These are phyloP conservation scores for Ceratobasidium papillatum DNA, from an alignment of 1,284 basidiomycete species.

Conservation along the genomic window DNA sequence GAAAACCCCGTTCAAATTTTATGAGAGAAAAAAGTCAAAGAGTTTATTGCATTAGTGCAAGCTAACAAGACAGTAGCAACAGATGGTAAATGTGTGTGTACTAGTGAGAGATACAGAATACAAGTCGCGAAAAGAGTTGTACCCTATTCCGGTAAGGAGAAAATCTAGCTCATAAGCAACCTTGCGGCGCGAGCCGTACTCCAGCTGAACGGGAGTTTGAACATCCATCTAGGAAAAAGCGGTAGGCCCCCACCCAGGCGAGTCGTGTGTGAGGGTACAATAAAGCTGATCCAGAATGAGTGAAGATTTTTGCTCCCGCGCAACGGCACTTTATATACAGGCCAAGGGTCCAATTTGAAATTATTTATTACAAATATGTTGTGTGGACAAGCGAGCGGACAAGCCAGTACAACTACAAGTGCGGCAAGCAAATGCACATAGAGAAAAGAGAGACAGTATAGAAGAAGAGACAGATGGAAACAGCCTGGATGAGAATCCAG, in stretches of 20 bases:
- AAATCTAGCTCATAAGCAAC: constrained; percentile 53
- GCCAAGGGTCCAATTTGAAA: constrained; percentile 11
- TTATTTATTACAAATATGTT: background rate
- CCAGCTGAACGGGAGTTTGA: constrained; percentile 55
- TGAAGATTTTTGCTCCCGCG: constrained; percentile 45
- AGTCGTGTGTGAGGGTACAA: constrained; percentile 58
- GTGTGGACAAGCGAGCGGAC: background rate
- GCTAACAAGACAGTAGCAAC: background rate
- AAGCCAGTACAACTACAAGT: background rate
- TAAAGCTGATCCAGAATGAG: constrained; percentile 62
- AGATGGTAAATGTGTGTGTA: no score
- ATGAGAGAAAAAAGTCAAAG: background rate
- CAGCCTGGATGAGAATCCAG: background rate
- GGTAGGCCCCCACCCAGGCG: constrained; percentile 60
- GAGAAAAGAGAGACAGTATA: background rate
- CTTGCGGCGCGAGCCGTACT: constrained; percentile 54
- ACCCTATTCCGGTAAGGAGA: constrained; percentile 63
- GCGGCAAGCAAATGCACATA: background rate
- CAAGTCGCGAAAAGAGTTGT: no score
- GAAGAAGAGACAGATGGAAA: background rate
- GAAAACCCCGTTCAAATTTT: background rate
- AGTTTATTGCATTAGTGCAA: background rate
- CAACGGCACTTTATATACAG: background rate
- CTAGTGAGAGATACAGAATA: no score
- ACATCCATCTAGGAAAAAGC: constrained; percentile 58